A percentile compares a stretch with the other conserved stretches of the same genome.
Conservation (phyloP, 2,329 filamentous ascomycete genomes). For the Beauveria bassiana region DNA sequence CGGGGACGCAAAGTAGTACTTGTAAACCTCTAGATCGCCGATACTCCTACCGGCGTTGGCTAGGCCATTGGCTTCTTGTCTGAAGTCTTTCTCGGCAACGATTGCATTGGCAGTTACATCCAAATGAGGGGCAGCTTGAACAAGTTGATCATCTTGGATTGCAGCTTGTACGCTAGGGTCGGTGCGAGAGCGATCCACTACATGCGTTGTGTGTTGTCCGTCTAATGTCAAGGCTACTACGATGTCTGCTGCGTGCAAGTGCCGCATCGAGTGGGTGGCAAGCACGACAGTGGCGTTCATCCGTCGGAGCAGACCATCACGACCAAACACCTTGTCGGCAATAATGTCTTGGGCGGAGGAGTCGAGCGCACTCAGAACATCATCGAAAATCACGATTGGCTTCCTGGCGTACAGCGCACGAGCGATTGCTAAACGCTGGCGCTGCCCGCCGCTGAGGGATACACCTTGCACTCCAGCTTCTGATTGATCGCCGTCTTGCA, state of each 20-base stretch:
- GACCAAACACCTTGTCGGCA: conserved; percentile 5
- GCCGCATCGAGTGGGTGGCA: conserved; percentile 4
- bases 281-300: conserved; percentile 2
- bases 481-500: conserved; percentile 6
- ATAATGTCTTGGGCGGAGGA: background rate
- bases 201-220: conserved; percentile 7
- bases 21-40: conserved; percentile 9
- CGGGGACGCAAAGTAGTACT: conserved; percentile 12
- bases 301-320: conserved; percentile 5
- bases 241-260: conserved; percentile 3
- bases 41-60: conserved; percentile 1
- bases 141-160: conserved; percentile 8
- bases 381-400: conserved; percentile 5
- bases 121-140: conserved; percentile 6
- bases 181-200: conserved; percentile 7
- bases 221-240: background rate
- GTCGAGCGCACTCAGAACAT: conserved; percentile 9
- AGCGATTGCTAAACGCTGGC: conserved; percentile 3
- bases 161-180: conserved; percentile 2
- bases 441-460: conserved; percentile 8
- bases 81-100: conserved; percentile 5
- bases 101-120: conserved; percentile 10
- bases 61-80: conserved; percentile 6
- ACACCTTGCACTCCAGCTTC: conserved; percentile 1
- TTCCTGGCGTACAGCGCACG: conserved; percentile 8